Percentiles rank a stretch among this genome's conserved stretches.
These are phyloP conservation scores for Zygotorulaspora mrakii DNA, from an alignment of 1,139 yeast genomes.

Conservation along the genomic window DNA sequence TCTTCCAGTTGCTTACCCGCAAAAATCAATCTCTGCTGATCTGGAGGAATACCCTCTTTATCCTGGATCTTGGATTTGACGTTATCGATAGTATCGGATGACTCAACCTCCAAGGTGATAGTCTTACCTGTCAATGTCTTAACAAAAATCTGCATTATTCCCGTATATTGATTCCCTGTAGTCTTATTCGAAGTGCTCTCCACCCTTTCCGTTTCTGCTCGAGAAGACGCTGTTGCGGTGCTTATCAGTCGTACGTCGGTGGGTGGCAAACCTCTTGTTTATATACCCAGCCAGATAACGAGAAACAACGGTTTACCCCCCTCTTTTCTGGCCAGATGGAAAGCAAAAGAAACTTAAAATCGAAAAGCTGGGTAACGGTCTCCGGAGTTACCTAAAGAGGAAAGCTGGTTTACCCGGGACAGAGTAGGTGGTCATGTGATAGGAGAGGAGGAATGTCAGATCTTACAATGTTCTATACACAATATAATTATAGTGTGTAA, in stretches of 20 bases:
- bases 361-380: conserved; percentile 4
- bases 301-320: not conserved
- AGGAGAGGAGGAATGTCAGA: not conserved
- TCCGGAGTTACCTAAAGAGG: conserved; percentile 4
- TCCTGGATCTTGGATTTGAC: conserved; percentile 98
- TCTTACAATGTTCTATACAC: no score
- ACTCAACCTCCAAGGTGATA: conserved; percentile 65
- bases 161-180: conserved; percentile 33
- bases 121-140: conserved; percentile 69
- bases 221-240: no score
- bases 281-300: conserved; percentile 1
- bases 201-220: conserved; percentile 1
- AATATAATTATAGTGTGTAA: no score
- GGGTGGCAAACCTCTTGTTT: conserved; percentile 3
- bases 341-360: conserved; percentile 3
- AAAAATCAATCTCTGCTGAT: conserved; percentile 96
- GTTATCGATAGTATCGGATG: conserved; percentile 70
- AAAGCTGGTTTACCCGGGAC: not conserved
- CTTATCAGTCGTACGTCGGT: not conserved
- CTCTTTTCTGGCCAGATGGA: conserved; percentile 1
- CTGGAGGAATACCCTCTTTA: conserved; percentile 98
- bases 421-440: not conserved
- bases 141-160: conserved; percentile 47
- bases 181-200: not conserved
- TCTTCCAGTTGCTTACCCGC: conserved; percentile 94